Conservation (phyloP, 1,284 basidiomycete species). For the Puccinia triticina region DNA sequence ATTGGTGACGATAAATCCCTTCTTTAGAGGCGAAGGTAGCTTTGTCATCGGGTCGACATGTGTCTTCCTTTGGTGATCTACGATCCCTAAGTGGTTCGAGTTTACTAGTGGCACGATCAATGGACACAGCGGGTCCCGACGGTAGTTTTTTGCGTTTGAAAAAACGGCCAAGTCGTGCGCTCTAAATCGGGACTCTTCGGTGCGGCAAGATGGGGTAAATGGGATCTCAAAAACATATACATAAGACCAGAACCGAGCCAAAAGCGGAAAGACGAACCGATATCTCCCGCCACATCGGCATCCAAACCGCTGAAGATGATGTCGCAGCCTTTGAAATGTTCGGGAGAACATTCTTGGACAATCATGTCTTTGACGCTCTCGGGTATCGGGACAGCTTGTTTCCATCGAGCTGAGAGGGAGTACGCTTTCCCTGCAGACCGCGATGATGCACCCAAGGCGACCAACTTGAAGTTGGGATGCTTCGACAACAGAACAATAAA, state of each 20-base stretch:
- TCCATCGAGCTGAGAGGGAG: conserved; percentile 80
- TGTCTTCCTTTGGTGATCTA: conserved; percentile 74
- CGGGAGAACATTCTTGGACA: conserved; percentile 77
- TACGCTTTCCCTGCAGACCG: conserved; percentile 87
- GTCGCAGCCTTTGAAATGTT: conserved; percentile 77
- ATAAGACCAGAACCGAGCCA: neutral
- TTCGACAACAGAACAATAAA: conserved; percentile 85
- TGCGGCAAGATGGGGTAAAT: too few relatives aligned
- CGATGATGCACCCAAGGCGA: conserved; percentile 84
- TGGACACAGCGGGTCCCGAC: conserved; percentile 90
- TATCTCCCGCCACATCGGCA: conserved; percentile 88
- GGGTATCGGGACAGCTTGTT: conserved; percentile 81
- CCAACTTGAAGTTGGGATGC: conserved; percentile 89
- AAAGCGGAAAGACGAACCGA: conserved; percentile 68
- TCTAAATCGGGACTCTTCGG: conserved; percentile 84
- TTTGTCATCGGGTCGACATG: conserved; percentile 63
- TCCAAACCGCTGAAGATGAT: conserved; percentile 95
- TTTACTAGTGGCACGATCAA: conserved; percentile 97
- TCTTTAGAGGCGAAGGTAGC: conserved; percentile 69
- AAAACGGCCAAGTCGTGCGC: conserved; percentile 87
- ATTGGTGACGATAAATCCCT: conserved; percentile 96
- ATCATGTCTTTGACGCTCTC: conserved; percentile 69
- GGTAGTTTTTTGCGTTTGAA: conserved; percentile 97
- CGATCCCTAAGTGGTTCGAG: conserved; percentile 79
- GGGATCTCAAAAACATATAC: too few relatives aligned